Percentiles rank a stretch among this genome's conserved stretches.
phyloP scores from a whole-genome alignment of 2,329 filamentous ascomycete genomes.

The Akanthomyces uredinophilus region DNA sequence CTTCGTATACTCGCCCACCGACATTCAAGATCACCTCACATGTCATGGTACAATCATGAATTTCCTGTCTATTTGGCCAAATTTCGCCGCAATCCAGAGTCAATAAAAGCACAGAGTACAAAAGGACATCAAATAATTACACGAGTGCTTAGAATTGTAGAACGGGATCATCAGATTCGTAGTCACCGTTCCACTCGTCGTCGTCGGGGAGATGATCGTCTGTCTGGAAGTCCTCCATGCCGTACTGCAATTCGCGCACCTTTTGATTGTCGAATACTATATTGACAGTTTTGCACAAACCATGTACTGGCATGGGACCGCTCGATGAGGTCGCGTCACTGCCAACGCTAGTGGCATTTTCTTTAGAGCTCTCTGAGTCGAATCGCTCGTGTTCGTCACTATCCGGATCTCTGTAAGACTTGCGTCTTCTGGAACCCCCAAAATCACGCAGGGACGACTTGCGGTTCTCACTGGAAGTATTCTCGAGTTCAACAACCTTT shows the following conservation, averaged over 20 bases:
- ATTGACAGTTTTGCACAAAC: slow-evolving; percentile 65
- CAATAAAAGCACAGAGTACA: no score
- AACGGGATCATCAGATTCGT: slow-evolving; percentile 40
- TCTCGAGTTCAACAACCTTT: slow-evolving; percentile 28
- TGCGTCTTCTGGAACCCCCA: slow-evolving; percentile 12
- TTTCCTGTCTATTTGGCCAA: neutral
- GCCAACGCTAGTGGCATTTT: slow-evolving; percentile 12
- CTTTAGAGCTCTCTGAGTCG: slow-evolving; percentile 19
- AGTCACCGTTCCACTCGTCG: slow-evolving; percentile 55
- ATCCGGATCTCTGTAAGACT: slow-evolving; percentile 41
- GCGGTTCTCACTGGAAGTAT: slow-evolving; percentile 17
- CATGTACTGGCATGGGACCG: slow-evolving; percentile 44
- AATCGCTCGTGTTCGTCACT: slow-evolving; percentile 38
- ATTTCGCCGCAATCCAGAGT: no score
- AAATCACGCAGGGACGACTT: slow-evolving; percentile 5
- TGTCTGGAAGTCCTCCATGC: slow-evolving; percentile 68
- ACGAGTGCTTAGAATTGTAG: slow-evolving; percentile 17
- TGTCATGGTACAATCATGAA: neutral
- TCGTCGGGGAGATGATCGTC: slow-evolving; percentile 50
- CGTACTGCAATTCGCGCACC: slow-evolving; percentile 60
- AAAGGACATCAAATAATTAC: neutral
- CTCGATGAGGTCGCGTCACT: slow-evolving; percentile 3
- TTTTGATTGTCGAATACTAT: slow-evolving; percentile 73
- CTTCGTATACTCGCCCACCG: neutral
- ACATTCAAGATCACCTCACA: neutral